A percentile compares a stretch with the other conserved stretches of the same genome.
Conservation (phyloP, 306 rosid species). For the Rosa lucieae region DNA sequence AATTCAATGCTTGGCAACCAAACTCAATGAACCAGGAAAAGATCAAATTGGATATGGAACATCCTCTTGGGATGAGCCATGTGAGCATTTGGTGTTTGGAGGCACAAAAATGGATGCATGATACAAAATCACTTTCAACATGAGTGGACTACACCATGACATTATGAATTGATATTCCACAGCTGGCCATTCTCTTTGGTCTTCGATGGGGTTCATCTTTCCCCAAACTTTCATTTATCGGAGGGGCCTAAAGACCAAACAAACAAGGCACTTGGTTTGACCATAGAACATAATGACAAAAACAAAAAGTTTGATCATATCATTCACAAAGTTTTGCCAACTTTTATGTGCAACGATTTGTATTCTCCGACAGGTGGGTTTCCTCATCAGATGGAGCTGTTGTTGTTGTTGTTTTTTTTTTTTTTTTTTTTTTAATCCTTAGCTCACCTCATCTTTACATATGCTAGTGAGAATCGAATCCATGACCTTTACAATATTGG, state of each 20-base stretch:
- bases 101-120: background rate
- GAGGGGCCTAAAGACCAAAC: background rate
- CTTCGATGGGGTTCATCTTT: background rate
- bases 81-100: constrained; percentile 12
- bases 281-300: constrained; percentile 7
- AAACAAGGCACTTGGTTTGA: constrained; percentile 8
- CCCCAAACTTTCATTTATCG: background rate
- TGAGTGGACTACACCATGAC: constrained; percentile 7
- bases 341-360: background rate
- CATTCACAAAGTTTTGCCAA: background rate
- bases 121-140: background rate
- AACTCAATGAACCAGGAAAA: background rate
- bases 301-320: background rate
- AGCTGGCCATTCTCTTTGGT: constrained; percentile 18
- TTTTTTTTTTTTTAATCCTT: no score
- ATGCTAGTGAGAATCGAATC: no score
- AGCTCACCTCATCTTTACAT: no score
- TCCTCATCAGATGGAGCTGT: background rate
- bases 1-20: background rate
- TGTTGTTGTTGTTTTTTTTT: no score
- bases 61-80: constrained; percentile 3
- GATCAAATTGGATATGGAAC: background rate
- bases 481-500: no score
- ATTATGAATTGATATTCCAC: background rate
- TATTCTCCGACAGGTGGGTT: constrained; percentile 1